These are phyloP conservation scores for Aspergillus awamori DNA, from an alignment of 2,329 filamentous ascomycete species.

Conservation along the genomic window DNA sequence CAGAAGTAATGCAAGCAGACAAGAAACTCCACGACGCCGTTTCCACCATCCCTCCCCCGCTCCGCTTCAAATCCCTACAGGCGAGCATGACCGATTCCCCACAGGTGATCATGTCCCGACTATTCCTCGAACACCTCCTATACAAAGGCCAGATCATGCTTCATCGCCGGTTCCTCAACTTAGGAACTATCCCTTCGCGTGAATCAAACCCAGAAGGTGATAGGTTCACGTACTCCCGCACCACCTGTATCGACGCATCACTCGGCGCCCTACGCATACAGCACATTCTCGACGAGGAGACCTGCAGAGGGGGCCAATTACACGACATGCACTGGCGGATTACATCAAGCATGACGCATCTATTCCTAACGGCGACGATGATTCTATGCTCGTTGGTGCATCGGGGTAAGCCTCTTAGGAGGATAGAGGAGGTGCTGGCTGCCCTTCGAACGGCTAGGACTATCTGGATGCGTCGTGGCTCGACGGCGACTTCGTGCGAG, in stretches of 20 bases:
- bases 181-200: neutral
- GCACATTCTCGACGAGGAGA: constrained; percentile 52
- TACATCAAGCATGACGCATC: constrained; percentile 59
- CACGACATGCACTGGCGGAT: constrained; percentile 59
- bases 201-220: too few relatives aligned
- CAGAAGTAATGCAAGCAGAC: constrained; percentile 35
- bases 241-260: constrained; percentile 51
- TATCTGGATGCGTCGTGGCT: constrained; percentile 23
- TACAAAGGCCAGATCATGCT: constrained; percentile 29
- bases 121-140: constrained; percentile 26
- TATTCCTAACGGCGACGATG: constrained; percentile 63
- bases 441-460: constrained; percentile 15
- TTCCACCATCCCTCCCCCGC: constrained; percentile 13
- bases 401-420: constrained; percentile 4
- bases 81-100: constrained; percentile 26
- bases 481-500: constrained; percentile 20
- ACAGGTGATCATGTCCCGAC: constrained; percentile 25
- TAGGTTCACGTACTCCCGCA: constrained; percentile 43
- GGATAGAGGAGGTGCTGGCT: constrained; percentile 19
- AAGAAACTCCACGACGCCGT: constrained; percentile 29
- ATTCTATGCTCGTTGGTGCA: constrained; percentile 51
- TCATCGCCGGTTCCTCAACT: constrained; percentile 22
- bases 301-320: constrained; percentile 56
- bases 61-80: constrained; percentile 25
- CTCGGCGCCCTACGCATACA: constrained; percentile 53